Evolutionary conservation across 2,329 filamentous ascomycete genomes (phyloP).

Genomic region (Paracorniculantispora psalliotae): DNA sequence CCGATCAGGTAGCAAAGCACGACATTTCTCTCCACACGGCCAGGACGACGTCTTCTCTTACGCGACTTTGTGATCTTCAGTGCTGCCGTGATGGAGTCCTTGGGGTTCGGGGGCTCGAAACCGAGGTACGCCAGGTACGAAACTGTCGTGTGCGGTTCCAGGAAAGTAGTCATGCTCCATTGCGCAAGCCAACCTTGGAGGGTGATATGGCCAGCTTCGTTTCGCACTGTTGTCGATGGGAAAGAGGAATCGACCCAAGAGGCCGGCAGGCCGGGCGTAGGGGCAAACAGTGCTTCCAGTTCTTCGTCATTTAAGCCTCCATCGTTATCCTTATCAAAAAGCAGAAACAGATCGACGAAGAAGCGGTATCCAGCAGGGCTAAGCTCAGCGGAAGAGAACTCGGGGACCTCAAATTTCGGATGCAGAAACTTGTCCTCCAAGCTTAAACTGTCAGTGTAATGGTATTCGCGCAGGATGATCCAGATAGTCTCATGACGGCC

Average conservation of each 20-base stretch:
- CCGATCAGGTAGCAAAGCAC: conserved; percentile 91
- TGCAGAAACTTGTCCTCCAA: conserved; percentile 87
- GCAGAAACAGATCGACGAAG: conserved; percentile 91
- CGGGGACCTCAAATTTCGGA: conserved; percentile 90
- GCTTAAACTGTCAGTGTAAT: conserved; percentile 93
- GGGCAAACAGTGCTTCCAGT: conserved; percentile 80
- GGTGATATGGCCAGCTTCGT: conserved; percentile 92
- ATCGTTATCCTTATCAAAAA: conserved; percentile 97
- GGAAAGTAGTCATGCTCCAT: conserved; percentile 99
- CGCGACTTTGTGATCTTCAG: conserved; percentile 90
- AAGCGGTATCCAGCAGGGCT: conserved; percentile 94
- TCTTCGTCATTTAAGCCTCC: conserved; percentile 86
- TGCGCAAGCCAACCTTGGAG: conserved; percentile 97
- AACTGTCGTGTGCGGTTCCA: conserved; percentile 89
- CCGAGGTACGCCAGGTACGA: conserved; percentile 95
- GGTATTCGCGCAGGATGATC: conserved; percentile 91
- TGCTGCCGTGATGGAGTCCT: conserved; percentile 72
- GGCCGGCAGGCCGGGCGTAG: conserved; percentile 80
- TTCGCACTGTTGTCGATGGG: conserved; percentile 87
- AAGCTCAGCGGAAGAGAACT: conserved; percentile 86
- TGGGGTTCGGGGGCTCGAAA: conserved; percentile 76
- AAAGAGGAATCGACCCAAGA: conserved; percentile 89
- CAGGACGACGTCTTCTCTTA: conserved; percentile 75
- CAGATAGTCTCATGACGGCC: conserved; percentile 97
- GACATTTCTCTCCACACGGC: conserved; percentile 87